Evolutionary conservation across 495 filamentous ascomycete genomes (phyloP).

Genomic region (Acidomyces sp.): DNA sequence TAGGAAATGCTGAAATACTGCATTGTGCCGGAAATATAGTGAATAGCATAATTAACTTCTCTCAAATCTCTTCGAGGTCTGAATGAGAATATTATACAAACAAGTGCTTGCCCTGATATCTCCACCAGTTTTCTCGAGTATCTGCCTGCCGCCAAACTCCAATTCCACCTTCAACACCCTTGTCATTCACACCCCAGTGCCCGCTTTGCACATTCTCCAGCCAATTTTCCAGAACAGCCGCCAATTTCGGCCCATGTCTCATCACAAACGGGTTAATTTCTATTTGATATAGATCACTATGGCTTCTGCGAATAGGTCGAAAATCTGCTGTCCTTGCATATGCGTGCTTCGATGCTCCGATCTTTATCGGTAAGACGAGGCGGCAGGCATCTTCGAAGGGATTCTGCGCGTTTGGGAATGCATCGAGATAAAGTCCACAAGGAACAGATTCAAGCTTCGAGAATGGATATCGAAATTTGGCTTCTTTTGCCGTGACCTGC

Average conservation of each 20-base stretch:
- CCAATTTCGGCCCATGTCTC: slow-evolving; percentile 14
- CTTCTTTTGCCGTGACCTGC: slow-evolving; percentile 9
- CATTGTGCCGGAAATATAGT: too few species aligned
- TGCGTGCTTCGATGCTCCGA: slow-evolving; percentile 7
- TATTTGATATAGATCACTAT: slow-evolving; percentile 14
- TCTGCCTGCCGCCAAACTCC: slow-evolving; percentile 12
- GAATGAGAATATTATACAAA: too few species aligned
- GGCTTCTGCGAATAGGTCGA: slow-evolving; percentile 4
- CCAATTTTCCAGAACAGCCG: slow-evolving; percentile 12
- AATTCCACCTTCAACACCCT: slow-evolving; percentile 14
- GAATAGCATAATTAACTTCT: too few species aligned
- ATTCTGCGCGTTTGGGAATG: slow-evolving; percentile 15
- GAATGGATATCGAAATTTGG: slow-evolving; percentile 15
- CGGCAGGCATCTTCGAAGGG: slow-evolving; percentile 13
- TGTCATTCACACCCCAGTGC: slow-evolving; percentile 14
- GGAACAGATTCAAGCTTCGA: slow-evolving; percentile 7
- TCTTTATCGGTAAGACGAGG: slow-evolving; percentile 8
- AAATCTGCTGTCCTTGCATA: slow-evolving; percentile 14
- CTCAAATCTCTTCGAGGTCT: too few species aligned
- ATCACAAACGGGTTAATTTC: slow-evolving; percentile 15
- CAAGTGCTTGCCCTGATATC: slow-evolving; percentile 9
- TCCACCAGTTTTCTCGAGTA: slow-evolving; percentile 15
- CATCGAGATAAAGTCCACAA: slow-evolving; percentile 16
- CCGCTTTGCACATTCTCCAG: slow-evolving; percentile 14
- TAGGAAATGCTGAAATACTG: too few species aligned